Percentiles rank a stretch among this genome's conserved stretches.
Conservation (phyloP, 2,329 filamentous ascomycete species). For the Metarhizium sp. region DNA sequence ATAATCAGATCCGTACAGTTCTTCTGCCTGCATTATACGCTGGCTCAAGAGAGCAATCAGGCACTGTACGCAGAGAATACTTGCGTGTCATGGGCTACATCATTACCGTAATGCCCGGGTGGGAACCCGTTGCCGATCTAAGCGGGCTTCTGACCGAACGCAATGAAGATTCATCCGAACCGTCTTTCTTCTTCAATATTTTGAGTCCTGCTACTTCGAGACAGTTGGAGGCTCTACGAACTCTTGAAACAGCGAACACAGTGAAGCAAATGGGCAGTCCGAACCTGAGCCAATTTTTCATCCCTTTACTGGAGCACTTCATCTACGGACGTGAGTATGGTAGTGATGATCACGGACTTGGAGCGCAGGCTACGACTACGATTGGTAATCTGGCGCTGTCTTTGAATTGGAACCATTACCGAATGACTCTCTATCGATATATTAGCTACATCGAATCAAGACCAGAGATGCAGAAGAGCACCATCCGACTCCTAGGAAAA, state of each 20-base stretch:
- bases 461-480: slow-evolving; percentile 74
- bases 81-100: slow-evolving; percentile 71
- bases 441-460: slow-evolving; percentile 73
- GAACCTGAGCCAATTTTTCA: slow-evolving; percentile 77
- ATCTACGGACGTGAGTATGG: slow-evolving; percentile 71
- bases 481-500: slow-evolving; percentile 72
- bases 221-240: slow-evolving; percentile 72
- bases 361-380: slow-evolving; percentile 75
- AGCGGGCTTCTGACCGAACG: slow-evolving; percentile 50
- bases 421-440: slow-evolving; percentile 74
- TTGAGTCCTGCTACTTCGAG: slow-evolving; percentile 82
- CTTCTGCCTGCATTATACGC: slow-evolving; percentile 68
- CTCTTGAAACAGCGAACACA: slow-evolving; percentile 60
- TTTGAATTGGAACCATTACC: slow-evolving; percentile 85
- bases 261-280: slow-evolving; percentile 58
- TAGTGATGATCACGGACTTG: slow-evolving; percentile 72
- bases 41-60: slow-evolving; percentile 69
- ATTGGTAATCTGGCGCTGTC: slow-evolving; percentile 66
- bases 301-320: slow-evolving; percentile 90
- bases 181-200: slow-evolving; percentile 86
- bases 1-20: slow-evolving; percentile 50
- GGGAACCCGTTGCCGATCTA: slow-evolving; percentile 67
- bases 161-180: slow-evolving; percentile 54
- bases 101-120: slow-evolving; percentile 59
- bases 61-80: slow-evolving; percentile 77